Conservation (phyloP, 805 yeast species). For the Scheffersomyces stipitis region DNA sequence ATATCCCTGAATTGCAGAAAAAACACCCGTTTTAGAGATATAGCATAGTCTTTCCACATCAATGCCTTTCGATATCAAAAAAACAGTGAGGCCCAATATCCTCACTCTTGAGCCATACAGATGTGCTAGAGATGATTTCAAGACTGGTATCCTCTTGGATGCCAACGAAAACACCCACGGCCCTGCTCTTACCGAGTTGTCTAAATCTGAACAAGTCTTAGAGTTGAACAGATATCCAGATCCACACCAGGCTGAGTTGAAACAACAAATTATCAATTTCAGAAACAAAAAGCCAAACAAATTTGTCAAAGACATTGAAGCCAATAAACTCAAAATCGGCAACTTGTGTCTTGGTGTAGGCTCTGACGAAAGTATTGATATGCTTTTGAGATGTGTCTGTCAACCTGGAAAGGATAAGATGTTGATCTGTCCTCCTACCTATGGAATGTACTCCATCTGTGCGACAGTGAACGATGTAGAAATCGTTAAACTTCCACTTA, state of each 20-base stretch:
- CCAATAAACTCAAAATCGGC: conserved; percentile 45
- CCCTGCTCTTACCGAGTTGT: conserved; percentile 58
- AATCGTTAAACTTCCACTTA: conserved; percentile 69
- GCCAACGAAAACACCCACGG: conserved; percentile 97
- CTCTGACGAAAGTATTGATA: conserved; percentile 93
- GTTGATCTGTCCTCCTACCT: conserved; percentile 90
- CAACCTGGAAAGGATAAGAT: conserved; percentile 80
- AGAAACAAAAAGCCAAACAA: conserved; percentile 55
- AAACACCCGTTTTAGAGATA: conserved; percentile 2
- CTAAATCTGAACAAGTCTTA: conserved; percentile 44
- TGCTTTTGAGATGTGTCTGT: conserved; percentile 81
- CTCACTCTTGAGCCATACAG: conserved; percentile 82
- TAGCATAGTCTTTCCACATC: background rate
- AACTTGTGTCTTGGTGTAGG: conserved; percentile 95
- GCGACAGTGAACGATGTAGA: conserved; percentile 88
- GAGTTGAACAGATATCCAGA: conserved; percentile 93
- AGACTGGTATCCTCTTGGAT: conserved; percentile 82
- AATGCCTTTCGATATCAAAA: conserved; percentile 45
- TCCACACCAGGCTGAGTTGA: conserved; percentile 84
- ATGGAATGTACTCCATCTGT: conserved; percentile 94
- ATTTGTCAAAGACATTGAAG: conserved; percentile 8
- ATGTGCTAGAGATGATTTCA: conserved; percentile 95
- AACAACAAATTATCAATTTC: conserved; percentile 66
- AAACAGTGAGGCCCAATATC: conserved; percentile 83
- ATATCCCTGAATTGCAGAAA: background rate